Base-by-base conservation (phyloP, 192 early-diverging fungal genomes). In the Coemansia sp. region DNA sequence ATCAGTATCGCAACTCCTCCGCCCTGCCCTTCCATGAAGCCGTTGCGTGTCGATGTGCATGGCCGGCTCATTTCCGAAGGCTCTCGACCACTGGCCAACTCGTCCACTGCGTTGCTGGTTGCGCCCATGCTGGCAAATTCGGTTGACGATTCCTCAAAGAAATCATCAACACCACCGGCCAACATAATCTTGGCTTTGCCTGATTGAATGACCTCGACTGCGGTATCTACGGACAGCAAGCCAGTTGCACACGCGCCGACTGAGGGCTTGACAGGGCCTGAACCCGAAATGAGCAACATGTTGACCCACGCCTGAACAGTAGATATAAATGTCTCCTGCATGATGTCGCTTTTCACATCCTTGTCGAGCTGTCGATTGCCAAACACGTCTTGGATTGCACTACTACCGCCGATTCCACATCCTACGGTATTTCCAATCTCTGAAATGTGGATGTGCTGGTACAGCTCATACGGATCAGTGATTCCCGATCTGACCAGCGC, bases 121-220 rank as follows among this genome's bases (percentile, higher is more conserved):
- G 94, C 93, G 79, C 93, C 94, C 92, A 97, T 97, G 86, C 92
- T 91, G 67, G 90, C 93, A 71, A 95, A 94, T 72, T 94, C 93
- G 58, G 91, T 87, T 2, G 90, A 88, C 19, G 89, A 88, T 63
- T 95, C 93, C 73, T 93, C 91, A 59, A 86, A 84, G 83, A 94
- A 92, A 60, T 92, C 90, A 62, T 97, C 94, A 62, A 89, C 91
- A 26, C 90, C 93, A 79, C 94, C 94, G 59, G 91, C 93, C 66
- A 97, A 80, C 68, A 94, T 88, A 37, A 95, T 87, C 79, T 91
- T 93, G 65, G 94, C 93, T 77, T 94, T 94, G 61, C 92, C 92
- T 14, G 82, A 80, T 65, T 92, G 83, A 55, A 97, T 92, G 14
- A 90, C 91, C 63, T 97, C 94, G 12, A 93, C 86, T 65, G 88